Base-by-base conservation (phyloP, 345 rosid species). In the Hevea brasiliensis region DNA sequence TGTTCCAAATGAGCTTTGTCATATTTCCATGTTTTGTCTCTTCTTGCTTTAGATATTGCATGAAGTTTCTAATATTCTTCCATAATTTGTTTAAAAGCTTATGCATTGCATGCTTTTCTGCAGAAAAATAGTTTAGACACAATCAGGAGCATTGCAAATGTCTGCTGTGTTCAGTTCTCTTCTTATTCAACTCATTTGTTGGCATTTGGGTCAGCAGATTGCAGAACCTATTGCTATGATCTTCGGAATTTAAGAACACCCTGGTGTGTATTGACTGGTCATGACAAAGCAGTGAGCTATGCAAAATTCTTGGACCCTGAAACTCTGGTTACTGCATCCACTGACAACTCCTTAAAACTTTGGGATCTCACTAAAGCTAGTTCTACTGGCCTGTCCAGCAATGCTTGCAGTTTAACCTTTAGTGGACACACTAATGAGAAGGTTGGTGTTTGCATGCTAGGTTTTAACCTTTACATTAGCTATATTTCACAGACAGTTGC, bases 121-220 rank as follows among this genome's bases (percentile, higher is more conserved):
- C 93, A 96, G 99, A 89, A 81, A 85, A 89, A 83, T 63, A 82
- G 94, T 86, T 64, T 89, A 82, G 85, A 86, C 76, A 96, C 99
- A 51, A 88, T 96, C 84, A 83, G 84, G 89, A 93, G 80, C 83
- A 84, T 83, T 74, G 97, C 98, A 71, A 96, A 93, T 77, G 88
- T 91, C 73, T 96, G 98, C 79, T 90, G 91, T 45, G 98, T 96
- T 77, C 99, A 96, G 84, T 93, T 96, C 87, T 91, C 98, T 74
- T 74, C 97, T 26, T 87, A 90, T 77, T 93, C 99, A 24, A 56
- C 92, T 83, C 89, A 96, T 85, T 78, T 93, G 59, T 89, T 96
- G 84, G 98, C 99, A 67, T 93, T 96, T 81, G 99, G 98, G 67
- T 96, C 98, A 56, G 95, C 97, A 51, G 97, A 96, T 80, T 93